Evolutionary conservation across 495 filamentous ascomycete genomes (phyloP).

Genomic region (Xylaria intraflava): DNA sequence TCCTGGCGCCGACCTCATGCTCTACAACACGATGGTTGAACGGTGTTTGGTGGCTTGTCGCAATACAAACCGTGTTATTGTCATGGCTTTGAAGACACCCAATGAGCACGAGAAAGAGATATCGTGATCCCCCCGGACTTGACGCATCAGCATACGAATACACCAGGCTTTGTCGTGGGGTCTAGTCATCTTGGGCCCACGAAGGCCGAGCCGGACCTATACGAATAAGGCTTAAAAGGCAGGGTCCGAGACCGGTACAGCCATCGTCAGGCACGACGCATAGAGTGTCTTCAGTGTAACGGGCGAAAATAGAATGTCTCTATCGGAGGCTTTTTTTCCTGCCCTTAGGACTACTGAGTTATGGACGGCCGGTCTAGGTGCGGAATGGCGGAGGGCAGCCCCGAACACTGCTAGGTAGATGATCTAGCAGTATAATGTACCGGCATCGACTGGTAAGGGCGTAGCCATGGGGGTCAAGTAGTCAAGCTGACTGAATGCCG

Average conservation of each 20-base stretch:
- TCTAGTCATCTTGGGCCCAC: neutral
- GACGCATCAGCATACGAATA: neutral
- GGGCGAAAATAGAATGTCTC: neutral
- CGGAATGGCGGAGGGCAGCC: neutral
- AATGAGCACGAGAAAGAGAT: conserved; percentile 18
- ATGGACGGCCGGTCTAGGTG: neutral
- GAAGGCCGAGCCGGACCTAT: neutral
- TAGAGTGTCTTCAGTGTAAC: neutral
- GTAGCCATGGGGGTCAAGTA: neutral
- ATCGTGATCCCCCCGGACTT: conserved; percentile 10
- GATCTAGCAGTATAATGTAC: neutral
- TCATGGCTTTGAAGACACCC: conserved; percentile 32
- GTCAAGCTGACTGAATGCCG: neutral
- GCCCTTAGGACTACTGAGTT: neutral
- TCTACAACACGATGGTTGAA: conserved; percentile 38
- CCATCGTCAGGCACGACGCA: neutral
- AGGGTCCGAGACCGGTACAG: neutral
- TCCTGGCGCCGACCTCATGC: conserved; percentile 31
- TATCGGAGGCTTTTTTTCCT: neutral
- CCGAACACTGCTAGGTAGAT: neutral
- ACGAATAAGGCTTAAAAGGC: neutral
- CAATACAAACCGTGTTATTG: conserved; percentile 37
- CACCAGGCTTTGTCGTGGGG: no score
- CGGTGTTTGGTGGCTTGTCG: conserved; percentile 38
- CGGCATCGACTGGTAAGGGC: neutral